phyloP scores from a whole-genome alignment of 257 asterid species.

The Nyctanthes arbortristis region DNA sequence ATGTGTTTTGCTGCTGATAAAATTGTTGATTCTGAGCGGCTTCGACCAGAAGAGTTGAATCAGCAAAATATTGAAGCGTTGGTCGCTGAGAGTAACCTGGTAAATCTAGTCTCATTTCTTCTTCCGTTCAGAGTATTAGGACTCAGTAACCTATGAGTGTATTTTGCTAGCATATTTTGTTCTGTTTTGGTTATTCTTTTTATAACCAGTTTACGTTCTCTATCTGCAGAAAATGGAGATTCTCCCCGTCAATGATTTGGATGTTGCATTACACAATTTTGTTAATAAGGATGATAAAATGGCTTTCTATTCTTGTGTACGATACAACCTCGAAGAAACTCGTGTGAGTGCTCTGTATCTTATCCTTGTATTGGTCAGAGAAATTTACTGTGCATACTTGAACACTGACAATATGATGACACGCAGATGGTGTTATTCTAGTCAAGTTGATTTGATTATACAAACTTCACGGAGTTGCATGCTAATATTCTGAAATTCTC shows the following conservation, averaged over 20 bases:
- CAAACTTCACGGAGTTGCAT: not conserved
- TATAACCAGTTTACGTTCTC: constrained; percentile 20
- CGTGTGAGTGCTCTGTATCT: constrained; percentile 59
- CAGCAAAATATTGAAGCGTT: constrained; percentile 97
- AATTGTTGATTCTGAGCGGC: constrained; percentile 79
- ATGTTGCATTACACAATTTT: constrained; percentile 88
- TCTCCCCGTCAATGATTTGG: constrained; percentile 96
- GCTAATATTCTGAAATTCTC: constrained; percentile 26
- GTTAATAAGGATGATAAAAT: constrained; percentile 93
- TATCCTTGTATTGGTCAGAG: constrained; percentile 5
- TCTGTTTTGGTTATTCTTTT: constrained; percentile 7
- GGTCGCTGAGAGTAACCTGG: constrained; percentile 99
- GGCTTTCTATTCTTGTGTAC: constrained; percentile 92
- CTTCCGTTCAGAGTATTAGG: constrained; percentile 22
- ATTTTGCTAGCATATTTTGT: constrained; percentile 10
- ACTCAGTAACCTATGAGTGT: constrained; percentile 12
- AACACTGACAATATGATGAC: not conserved
- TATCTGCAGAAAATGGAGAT: constrained; percentile 87
- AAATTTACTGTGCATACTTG: not conserved
- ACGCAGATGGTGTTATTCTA: constrained; percentile 5
- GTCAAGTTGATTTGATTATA: constrained; percentile 2
- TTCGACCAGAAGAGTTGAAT: constrained; percentile 95
- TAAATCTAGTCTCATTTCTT: constrained; percentile 30
- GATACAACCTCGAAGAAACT: constrained; percentile 91
- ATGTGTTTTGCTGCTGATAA: constrained; percentile 40